A percentile compares a stretch with the other conserved stretches of the same genome.
Evolutionary conservation across 2,329 filamentous ascomycete species (phyloP).

Genomic region (Paraconiothyrium sp.): DNA sequence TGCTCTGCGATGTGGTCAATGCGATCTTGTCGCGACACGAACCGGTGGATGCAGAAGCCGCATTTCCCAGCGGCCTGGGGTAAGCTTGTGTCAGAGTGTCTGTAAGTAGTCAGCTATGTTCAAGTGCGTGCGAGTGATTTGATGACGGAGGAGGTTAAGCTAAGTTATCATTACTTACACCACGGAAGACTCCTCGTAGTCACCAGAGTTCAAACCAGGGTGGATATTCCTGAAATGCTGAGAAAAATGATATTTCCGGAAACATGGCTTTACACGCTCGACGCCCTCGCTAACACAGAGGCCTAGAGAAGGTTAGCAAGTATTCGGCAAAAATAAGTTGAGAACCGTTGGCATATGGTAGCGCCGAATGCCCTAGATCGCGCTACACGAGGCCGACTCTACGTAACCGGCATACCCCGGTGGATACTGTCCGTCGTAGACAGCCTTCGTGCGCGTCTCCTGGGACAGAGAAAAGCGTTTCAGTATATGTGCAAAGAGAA

Average conservation of each 20-base stretch:
- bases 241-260: conserved; percentile 48
- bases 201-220: conserved; percentile 39
- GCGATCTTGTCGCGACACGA: conserved; percentile 45
- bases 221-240: conserved; percentile 53
- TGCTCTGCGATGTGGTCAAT: conserved; percentile 51
- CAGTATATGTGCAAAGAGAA: neutral
- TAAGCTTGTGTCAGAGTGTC: conserved; percentile 44
- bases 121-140: neutral
- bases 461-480: neutral
- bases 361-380: neutral
- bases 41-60: conserved; percentile 48
- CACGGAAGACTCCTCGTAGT: conserved; percentile 43
- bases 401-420: neutral
- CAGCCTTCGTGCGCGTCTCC: neutral
- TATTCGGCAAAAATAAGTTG: conserved; percentile 7
- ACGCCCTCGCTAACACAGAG: conserved; percentile 42
- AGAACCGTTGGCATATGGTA: neutral
- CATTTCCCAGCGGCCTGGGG: conserved; percentile 37
- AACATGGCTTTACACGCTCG: conserved; percentile 49
- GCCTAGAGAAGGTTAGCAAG: conserved; percentile 43
- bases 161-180: conserved; percentile 22
- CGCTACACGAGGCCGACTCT: neutral
- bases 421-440: neutral
- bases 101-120: neutral
- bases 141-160: neutral